Percentiles rank a stretch among this genome's conserved stretches.
Evolutionary conservation across 192 early-diverging fungal genomes (phyloP).

Genomic region (Backusella tarrabulga): DNA sequence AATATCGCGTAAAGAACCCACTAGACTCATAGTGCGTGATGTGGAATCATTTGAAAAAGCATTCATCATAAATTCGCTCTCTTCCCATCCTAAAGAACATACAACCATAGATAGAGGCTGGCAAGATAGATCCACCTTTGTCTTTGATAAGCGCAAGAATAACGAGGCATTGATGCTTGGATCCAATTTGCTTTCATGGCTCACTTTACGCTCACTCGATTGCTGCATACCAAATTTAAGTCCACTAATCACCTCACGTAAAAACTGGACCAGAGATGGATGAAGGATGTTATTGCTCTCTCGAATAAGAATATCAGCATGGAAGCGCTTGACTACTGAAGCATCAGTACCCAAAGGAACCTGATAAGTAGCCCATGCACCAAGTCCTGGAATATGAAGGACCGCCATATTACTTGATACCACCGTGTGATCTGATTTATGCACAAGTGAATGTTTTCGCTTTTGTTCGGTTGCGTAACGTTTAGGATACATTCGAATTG

Average conservation of each 20-base stretch:
- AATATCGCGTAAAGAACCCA: slow-evolving; percentile 53
- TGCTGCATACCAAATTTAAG: slow-evolving; percentile 58
- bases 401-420: slow-evolving; percentile 37
- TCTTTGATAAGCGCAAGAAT: slow-evolving; percentile 60
- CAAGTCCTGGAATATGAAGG: slow-evolving; percentile 54
- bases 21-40: slow-evolving; percentile 48
- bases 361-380: slow-evolving; percentile 45
- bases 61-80: slow-evolving; percentile 64
- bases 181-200: background rate
- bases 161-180: slow-evolving; percentile 47
- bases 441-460: slow-evolving; percentile 1
- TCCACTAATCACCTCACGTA: slow-evolving; percentile 60
- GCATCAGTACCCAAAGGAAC: slow-evolving; percentile 41
- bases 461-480: slow-evolving; percentile 29
- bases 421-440: slow-evolving; percentile 13
- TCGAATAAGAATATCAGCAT: slow-evolving; percentile 64
- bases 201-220: slow-evolving; percentile 33
- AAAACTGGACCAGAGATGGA: slow-evolving; percentile 68
- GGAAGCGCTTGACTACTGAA: slow-evolving; percentile 36
- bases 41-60: slow-evolving; percentile 39
- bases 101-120: slow-evolving; percentile 75
- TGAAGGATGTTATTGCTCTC: slow-evolving; percentile 70
- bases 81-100: slow-evolving; percentile 64
- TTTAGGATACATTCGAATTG: slow-evolving; percentile 53
- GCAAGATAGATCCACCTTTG: slow-evolving; percentile 70